Evolutionary conservation across 2,329 filamentous ascomycete genomes (phyloP).

Genomic region (Nemania bipapillata): DNA sequence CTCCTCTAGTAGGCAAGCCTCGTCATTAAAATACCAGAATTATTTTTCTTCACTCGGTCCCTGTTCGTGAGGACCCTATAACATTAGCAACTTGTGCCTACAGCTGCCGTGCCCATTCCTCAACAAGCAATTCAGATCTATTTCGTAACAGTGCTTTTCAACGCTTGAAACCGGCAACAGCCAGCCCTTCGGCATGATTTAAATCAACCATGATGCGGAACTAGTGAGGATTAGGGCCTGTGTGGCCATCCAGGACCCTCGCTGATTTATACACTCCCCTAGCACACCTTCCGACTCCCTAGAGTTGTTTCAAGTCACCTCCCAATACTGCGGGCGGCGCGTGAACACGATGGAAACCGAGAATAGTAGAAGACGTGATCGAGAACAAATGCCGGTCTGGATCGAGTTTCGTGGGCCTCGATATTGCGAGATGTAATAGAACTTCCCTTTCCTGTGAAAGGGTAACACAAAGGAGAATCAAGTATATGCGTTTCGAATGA

Average conservation of each 20-base stretch:
- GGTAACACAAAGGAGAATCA: slow-evolving; percentile 40
- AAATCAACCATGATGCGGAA: slow-evolving; percentile 28
- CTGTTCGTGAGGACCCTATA: slow-evolving; percentile 13
- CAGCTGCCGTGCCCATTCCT: slow-evolving; percentile 8
- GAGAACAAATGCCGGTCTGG: slow-evolving; percentile 5
- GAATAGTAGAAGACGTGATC: slow-evolving; percentile 4
- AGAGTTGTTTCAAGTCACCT: slow-evolving; percentile 1
- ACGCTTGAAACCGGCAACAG: slow-evolving; percentile 26
- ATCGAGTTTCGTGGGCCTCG: slow-evolving; percentile 14
- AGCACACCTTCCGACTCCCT: slow-evolving; percentile 13
- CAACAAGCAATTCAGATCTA: slow-evolving; percentile 36
- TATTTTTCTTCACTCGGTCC: slow-evolving; percentile 28
- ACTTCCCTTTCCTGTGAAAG: slow-evolving; percentile 9
- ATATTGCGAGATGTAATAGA: slow-evolving; percentile 26
- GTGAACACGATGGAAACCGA: not conserved
- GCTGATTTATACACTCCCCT: slow-evolving; percentile 31
- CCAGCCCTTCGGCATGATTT: slow-evolving; percentile 25
- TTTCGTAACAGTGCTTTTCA: slow-evolving; percentile 32
- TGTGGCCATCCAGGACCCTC: slow-evolving; percentile 4
- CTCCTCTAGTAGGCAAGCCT: slow-evolving; percentile 27
- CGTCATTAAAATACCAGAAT: slow-evolving; percentile 40
- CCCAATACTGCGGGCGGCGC: slow-evolving; percentile 1
- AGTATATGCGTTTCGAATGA: slow-evolving; percentile 49
- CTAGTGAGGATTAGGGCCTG: not conserved
- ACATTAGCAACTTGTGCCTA: slow-evolving; percentile 13